These are phyloP conservation scores for Candolleomyces eurysporus DNA, from an alignment of 768 basidiomycete species.

Conservation along the genomic window DNA sequence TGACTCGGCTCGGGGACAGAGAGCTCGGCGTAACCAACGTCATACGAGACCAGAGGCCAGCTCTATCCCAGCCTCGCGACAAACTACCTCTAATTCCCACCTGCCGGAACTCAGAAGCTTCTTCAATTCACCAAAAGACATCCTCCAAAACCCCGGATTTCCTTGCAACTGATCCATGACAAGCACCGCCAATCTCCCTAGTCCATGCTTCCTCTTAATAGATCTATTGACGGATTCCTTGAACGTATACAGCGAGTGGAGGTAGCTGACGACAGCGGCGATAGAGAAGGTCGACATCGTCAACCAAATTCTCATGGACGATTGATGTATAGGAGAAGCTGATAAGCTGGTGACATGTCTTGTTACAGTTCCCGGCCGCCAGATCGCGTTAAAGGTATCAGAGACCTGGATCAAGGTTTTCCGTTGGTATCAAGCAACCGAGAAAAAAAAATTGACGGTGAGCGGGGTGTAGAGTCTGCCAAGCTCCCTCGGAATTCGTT, in stretches of 20 bases:
- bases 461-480: background rate
- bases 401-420: constrained; percentile 3
- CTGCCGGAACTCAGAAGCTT: background rate
- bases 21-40: background rate
- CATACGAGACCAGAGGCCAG: constrained; percentile 3
- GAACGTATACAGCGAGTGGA: background rate
- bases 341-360: background rate
- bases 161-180: constrained; percentile 7
- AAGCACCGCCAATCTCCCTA: background rate
- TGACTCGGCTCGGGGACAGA: too few relatives aligned
- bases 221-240: background rate
- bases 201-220: background rate
- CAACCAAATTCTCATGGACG: background rate
- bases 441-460: background rate
- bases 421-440: background rate
- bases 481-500: constrained; percentile 1
- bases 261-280: background rate
- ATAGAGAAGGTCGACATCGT: background rate
- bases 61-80: background rate
- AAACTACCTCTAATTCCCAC: constrained; percentile 2
- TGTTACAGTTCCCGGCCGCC: constrained; percentile 4
- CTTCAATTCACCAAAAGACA: constrained; percentile 6
- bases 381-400: constrained; percentile 3
- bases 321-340: constrained; percentile 7
- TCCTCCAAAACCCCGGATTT: constrained; percentile 8